phyloP scores from a whole-genome alignment of 2,329 filamentous ascomycete species.

The Ceratocystis huliohia region DNA sequence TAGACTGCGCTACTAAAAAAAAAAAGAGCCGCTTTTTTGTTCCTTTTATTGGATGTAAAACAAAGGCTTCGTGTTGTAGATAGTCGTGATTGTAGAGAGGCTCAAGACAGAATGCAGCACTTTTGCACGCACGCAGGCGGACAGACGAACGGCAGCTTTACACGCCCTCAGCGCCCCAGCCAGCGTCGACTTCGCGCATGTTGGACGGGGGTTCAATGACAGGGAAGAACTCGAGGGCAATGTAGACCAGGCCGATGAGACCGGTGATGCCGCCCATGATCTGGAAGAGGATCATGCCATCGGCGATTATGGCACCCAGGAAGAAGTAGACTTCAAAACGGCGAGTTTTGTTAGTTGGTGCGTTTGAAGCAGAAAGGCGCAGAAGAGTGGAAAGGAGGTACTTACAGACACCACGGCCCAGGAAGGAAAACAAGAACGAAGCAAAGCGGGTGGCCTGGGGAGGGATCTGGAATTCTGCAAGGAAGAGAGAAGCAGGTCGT shows the following conservation, averaged over 20 bases:
- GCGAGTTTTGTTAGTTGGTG: constrained; percentile 16
- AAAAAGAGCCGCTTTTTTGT: background rate
- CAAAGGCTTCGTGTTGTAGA: no score
- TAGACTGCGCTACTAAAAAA: background rate
- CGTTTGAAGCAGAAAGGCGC: background rate
- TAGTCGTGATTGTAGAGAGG: background rate
- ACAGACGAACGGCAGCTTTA: constrained; percentile 29
- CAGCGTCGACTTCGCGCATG: constrained; percentile 65
- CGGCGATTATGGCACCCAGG: constrained; percentile 72
- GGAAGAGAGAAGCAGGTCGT: background rate
- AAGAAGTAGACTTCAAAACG: constrained; percentile 75
- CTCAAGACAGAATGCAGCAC: no score
- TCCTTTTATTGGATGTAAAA: no score
- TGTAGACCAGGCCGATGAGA: constrained; percentile 65
- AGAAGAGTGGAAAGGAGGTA: constrained; percentile 24
- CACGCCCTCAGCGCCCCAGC: constrained; percentile 68
- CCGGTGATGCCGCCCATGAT: constrained; percentile 69
- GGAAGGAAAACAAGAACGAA: constrained; percentile 94
- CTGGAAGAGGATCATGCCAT: constrained; percentile 51
- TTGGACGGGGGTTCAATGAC: constrained; percentile 69
- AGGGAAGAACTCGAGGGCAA: constrained; percentile 61
- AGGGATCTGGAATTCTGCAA: constrained; percentile 78
- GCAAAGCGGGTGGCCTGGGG: constrained; percentile 87
- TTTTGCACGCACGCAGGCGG: no score
- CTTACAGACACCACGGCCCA: constrained; percentile 89